Evolutionary conservation across 192 early-diverging fungal species (phyloP).

Genomic region (Backusella macrospora): DNA sequence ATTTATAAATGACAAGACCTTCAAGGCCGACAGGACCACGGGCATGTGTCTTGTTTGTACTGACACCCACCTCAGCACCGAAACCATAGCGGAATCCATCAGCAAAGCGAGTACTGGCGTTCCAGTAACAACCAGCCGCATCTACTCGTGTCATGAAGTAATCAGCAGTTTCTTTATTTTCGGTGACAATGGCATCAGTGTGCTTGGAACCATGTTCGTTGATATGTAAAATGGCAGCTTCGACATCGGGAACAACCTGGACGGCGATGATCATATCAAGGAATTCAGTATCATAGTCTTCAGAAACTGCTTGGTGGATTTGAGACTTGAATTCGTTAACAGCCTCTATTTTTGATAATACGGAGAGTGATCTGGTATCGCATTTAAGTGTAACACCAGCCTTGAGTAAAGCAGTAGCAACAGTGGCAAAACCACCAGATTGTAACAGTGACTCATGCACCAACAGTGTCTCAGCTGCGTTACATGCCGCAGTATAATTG

Average conservation of each 20-base stretch:
- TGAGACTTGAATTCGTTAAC: slow-evolving; percentile 27
- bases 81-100: slow-evolving; percentile 99
- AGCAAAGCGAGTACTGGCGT: slow-evolving; percentile 93
- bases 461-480: slow-evolving; percentile 91
- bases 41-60: slow-evolving; percentile 99
- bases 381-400: slow-evolving; percentile 63
- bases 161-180: slow-evolving; percentile 69
- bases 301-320: slow-evolving; percentile 38
- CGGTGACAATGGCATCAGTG: slow-evolving; percentile 94
- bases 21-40: slow-evolving; percentile 97
- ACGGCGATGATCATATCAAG: slow-evolving; percentile 86
- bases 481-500: slow-evolving; percentile 95
- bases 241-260: slow-evolving; percentile 69
- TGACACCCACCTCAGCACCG: slow-evolving; percentile 96
- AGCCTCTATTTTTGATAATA: slow-evolving; percentile 28
- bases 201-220: slow-evolving; percentile 94
- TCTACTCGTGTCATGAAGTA: slow-evolving; percentile 92
- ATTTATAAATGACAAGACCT: slow-evolving; percentile 99
- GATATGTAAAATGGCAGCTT: slow-evolving; percentile 90
- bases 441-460: slow-evolving; percentile 63
- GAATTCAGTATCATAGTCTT: slow-evolving; percentile 92
- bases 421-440: slow-evolving; percentile 46
- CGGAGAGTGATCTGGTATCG: slow-evolving; percentile 55
- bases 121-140: slow-evolving; percentile 98
- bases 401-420: slow-evolving; percentile 63